These are phyloP conservation scores for Neofusicoccum umdonicola DNA, from an alignment of 2,329 filamentous ascomycete genomes.

Conservation along the genomic window DNA sequence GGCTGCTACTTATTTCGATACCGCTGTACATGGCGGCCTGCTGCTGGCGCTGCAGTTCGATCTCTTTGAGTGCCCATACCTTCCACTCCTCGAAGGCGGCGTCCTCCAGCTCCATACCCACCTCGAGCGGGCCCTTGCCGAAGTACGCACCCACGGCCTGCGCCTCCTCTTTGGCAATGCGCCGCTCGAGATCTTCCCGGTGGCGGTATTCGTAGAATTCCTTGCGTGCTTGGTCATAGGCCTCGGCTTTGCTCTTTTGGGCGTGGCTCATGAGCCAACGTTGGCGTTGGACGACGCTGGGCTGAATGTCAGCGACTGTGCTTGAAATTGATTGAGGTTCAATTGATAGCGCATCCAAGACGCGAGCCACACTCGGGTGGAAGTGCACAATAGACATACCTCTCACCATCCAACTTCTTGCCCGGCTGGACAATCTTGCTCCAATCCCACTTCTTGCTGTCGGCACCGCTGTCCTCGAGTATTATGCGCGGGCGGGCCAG, in stretches of 20 bases:
- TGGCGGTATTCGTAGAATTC: constrained; percentile 89
- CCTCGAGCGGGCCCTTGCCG: constrained; percentile 69
- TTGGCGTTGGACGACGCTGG: constrained; percentile 88
- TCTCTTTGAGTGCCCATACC: constrained; percentile 64
- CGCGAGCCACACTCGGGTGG: neutral
- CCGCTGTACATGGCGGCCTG: constrained; percentile 45
- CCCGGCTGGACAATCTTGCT: constrained; percentile 71
- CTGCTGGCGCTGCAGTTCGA: constrained; percentile 48
- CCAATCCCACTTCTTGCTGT: constrained; percentile 76
- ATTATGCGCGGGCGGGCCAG: constrained; percentile 82
- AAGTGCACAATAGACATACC: constrained; percentile 50
- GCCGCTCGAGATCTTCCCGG: constrained; percentile 74
- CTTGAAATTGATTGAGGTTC: no score
- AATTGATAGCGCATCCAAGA: neutral
- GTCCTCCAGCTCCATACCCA: constrained; percentile 82
- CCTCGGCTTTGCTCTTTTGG: constrained; percentile 60
- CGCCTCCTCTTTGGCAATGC: constrained; percentile 86
- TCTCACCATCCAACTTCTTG: constrained; percentile 78
- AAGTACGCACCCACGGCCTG: constrained; percentile 84
- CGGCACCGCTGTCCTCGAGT: constrained; percentile 81
- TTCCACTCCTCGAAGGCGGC: constrained; percentile 81
- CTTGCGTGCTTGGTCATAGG: constrained; percentile 82
- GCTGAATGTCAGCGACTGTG: neutral
- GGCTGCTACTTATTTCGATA: constrained; percentile 30
- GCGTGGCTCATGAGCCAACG: constrained; percentile 68